These are phyloP conservation scores for Ustilago loliicola DNA, from an alignment of 1,284 basidiomycete genomes.

Conservation along the genomic window DNA sequence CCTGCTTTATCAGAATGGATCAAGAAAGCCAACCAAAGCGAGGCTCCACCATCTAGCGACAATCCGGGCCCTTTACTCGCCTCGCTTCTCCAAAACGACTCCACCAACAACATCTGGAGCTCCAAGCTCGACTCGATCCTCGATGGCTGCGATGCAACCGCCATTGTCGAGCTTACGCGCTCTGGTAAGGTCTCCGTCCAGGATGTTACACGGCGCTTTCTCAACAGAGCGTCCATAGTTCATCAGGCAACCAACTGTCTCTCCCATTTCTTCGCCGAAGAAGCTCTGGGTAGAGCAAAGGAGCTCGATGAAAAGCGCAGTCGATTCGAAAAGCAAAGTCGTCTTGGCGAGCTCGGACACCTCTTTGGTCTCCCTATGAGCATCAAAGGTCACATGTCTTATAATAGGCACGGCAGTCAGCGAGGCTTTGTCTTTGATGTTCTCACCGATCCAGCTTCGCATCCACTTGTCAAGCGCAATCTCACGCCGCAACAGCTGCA, in stretches of 20 bases:
- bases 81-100: conserved; percentile 14
- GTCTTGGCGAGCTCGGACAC: conserved; percentile 27
- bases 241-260: conserved; percentile 58
- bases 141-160: conserved; percentile 34
- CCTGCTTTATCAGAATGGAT: conserved; percentile 21
- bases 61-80: conserved; percentile 31
- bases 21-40: conserved; percentile 10
- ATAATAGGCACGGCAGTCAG: conserved; percentile 45
- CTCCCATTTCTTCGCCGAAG: conserved; percentile 37
- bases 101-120: conserved; percentile 20
- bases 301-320: conserved; percentile 34
- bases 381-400: conserved; percentile 53
- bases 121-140: conserved; percentile 19
- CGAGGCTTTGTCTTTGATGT: conserved; percentile 59
- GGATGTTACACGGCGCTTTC: conserved; percentile 29
- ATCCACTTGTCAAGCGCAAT: conserved; percentile 28
- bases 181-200: conserved; percentile 28
- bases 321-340: conserved; percentile 10
- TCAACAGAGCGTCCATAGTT: conserved; percentile 35
- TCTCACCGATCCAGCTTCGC: conserved; percentile 26
- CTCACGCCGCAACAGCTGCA: conserved; percentile 19
- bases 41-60: conserved; percentile 13
- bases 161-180: conserved; percentile 24
- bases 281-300: conserved; percentile 26
- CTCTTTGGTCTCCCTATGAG: conserved; percentile 57